phyloP scores from a whole-genome alignment of 306 rosid species.

The Psophocarpus tetragonolobus region DNA sequence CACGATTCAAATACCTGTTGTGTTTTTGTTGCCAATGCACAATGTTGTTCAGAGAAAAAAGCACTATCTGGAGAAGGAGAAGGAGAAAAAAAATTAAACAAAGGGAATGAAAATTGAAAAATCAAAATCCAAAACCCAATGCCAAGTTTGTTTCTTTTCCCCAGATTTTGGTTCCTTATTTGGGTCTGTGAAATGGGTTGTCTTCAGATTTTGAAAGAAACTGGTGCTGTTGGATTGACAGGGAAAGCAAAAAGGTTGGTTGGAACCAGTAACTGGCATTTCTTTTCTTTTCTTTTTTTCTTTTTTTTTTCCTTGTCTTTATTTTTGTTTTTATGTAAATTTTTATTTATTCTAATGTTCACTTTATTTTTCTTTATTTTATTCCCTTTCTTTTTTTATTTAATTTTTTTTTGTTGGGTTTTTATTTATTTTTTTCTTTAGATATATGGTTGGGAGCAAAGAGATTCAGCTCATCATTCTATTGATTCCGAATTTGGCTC shows the following conservation, averaged over 20 bases:
- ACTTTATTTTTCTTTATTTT: conserved; percentile 17
- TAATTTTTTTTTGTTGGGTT: conserved; percentile 25
- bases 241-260: conserved; percentile 63
- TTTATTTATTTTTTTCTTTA: conserved; percentile 43
- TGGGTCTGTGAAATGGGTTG: conserved; percentile 44
- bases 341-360: not conserved
- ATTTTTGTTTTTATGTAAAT: not conserved
- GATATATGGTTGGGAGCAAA: conserved; percentile 45
- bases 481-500: conserved; percentile 72
- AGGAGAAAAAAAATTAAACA: not conserved
- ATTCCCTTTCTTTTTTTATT: not conserved
- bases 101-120: conserved; percentile 23
- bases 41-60: conserved; percentile 32
- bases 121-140: conserved; percentile 29
- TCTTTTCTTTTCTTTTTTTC: conserved; percentile 27
- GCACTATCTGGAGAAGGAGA: conserved; percentile 19
- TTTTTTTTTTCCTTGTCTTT: conserved; percentile 14
- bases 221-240: conserved; percentile 57
- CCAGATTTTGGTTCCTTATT: conserved; percentile 42
- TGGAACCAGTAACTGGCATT: conserved; percentile 50
- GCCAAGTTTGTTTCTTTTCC: conserved; percentile 38
- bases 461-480: conserved; percentile 52
- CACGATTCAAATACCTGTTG: not conserved
- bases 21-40: conserved; percentile 17
- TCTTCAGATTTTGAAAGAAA: conserved; percentile 49